Conservation (phyloP, 2,329 filamentous ascomycete genomes). For the Pseudopyrenochaeta lycopersici region DNA sequence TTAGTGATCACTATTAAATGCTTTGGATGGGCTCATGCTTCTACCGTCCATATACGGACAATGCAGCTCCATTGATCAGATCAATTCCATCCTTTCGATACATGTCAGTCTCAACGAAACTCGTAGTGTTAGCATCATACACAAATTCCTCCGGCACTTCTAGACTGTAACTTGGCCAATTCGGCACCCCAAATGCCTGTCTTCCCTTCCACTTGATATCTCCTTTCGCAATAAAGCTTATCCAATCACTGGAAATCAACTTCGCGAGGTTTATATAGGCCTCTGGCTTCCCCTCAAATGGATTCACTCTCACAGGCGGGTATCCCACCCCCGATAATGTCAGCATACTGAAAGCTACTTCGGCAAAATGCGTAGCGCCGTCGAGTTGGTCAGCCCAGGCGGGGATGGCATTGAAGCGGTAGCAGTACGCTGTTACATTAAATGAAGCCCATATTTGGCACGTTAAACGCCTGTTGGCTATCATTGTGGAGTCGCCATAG, state of each 20-base stretch:
- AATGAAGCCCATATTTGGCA: slow-evolving; percentile 58
- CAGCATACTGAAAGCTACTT: slow-evolving; percentile 54
- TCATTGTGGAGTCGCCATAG: slow-evolving; percentile 61
- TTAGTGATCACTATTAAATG: no score
- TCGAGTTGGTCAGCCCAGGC: slow-evolving; percentile 47
- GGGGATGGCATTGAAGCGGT: slow-evolving; percentile 64
- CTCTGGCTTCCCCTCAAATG: slow-evolving; percentile 42
- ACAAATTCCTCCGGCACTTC: no score
- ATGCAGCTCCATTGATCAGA: slow-evolving; percentile 41
- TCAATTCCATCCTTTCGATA: slow-evolving; percentile 52
- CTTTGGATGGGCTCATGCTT: no score
- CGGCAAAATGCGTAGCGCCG: slow-evolving; percentile 59
- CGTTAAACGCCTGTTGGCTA: slow-evolving; percentile 61
- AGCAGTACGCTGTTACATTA: slow-evolving; percentile 62
- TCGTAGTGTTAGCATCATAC: no score
- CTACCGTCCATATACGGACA: slow-evolving; percentile 17
- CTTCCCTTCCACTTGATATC: slow-evolving; percentile 25
- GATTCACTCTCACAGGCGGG: no score
- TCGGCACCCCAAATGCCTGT: not conserved
- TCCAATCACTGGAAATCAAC: slow-evolving; percentile 52
- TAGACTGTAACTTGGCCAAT: no score
- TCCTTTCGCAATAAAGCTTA: slow-evolving; percentile 51
- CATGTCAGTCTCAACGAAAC: slow-evolving; percentile 48
- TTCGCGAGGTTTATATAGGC: slow-evolving; percentile 45
- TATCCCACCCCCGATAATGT: slow-evolving; percentile 50